Percentiles rank a stretch among this genome's conserved stretches.
Conservation (phyloP, 2,329 filamentous ascomycete genomes). For the Aureobasidium uvarum region DNA sequence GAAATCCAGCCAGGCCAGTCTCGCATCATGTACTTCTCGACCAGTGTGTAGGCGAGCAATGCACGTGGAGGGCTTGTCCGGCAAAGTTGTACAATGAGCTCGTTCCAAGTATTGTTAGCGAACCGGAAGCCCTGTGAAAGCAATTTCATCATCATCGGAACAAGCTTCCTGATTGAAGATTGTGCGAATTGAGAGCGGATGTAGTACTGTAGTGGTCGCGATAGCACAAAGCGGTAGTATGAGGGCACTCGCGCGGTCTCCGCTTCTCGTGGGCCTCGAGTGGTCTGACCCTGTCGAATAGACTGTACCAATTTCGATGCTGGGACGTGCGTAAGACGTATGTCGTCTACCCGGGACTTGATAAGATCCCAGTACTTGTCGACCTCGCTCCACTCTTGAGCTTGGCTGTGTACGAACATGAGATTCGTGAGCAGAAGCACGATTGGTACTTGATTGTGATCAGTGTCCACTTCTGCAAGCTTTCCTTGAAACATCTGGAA, state of each 20-base stretch:
- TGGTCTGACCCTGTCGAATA: background rate
- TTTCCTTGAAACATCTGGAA: constrained; percentile 52
- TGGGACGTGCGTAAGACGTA: constrained; percentile 13
- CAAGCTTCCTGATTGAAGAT: constrained; percentile 43
- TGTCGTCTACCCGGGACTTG: constrained; percentile 52
- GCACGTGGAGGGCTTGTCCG: constrained; percentile 46
- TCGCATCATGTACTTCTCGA: constrained; percentile 75
- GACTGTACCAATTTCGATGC: background rate
- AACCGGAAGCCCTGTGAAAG: constrained; percentile 67
- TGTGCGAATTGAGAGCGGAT: constrained; percentile 54
- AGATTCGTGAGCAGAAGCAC: constrained; percentile 60
- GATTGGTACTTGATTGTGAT: constrained; percentile 44
- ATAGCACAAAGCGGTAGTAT: constrained; percentile 51
- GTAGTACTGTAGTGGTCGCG: constrained; percentile 51
- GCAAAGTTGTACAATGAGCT: constrained; percentile 67
- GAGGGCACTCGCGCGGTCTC: constrained; percentile 28
- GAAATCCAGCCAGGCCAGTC: constrained; percentile 71
- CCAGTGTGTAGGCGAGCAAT: constrained; percentile 67
- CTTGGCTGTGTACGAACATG: constrained; percentile 64
- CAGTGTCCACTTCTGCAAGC: constrained; percentile 40
- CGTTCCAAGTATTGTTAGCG: constrained; percentile 77
- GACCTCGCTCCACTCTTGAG: constrained; percentile 60
- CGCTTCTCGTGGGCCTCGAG: background rate
- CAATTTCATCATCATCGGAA: constrained; percentile 46
- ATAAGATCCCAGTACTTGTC: constrained; percentile 65